These are phyloP conservation scores for Persicaria tinctoria DNA, from an alignment of 148 eudicot species.

Conservation along the genomic window DNA sequence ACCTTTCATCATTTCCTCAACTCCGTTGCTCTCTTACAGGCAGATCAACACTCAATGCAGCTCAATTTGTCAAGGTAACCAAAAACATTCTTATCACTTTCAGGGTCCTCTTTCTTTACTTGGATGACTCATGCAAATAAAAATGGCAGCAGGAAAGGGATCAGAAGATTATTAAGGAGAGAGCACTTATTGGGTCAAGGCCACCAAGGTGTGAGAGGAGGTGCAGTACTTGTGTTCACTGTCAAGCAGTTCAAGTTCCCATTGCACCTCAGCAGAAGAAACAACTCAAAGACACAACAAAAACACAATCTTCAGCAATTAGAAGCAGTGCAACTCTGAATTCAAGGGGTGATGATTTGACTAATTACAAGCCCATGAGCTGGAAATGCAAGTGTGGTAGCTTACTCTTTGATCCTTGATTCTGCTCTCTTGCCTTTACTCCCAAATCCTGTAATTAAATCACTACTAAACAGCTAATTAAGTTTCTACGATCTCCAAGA, in stretches of 20 bases:
- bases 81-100: neutral
- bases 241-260: slow-evolving; percentile 83
- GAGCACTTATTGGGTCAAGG: slow-evolving; percentile 66
- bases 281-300: neutral
- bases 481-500: neutral
- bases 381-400: slow-evolving; percentile 93
- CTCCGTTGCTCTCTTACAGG: slow-evolving; percentile 22
- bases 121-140: neutral
- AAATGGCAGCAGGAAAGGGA: slow-evolving; percentile 14
- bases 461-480: neutral
- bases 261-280: slow-evolving; percentile 31
- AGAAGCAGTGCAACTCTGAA: slow-evolving; percentile 19
- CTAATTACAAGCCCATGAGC: slow-evolving; percentile 79
- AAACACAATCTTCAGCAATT: neutral
- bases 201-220: slow-evolving; percentile 75
- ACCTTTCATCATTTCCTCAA: neutral
- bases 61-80: slow-evolving; percentile 7
- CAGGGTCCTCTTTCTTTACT: neutral
- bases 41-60: slow-evolving; percentile 22
- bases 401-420: slow-evolving; percentile 58
- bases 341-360: slow-evolving; percentile 52
- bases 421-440: neutral
- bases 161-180: slow-evolving; percentile 19
- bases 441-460: neutral
- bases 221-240: slow-evolving; percentile 52